Evolutionary conservation across 139 green algal species (phyloP).

Genomic region (Eudorina sp.): DNA sequence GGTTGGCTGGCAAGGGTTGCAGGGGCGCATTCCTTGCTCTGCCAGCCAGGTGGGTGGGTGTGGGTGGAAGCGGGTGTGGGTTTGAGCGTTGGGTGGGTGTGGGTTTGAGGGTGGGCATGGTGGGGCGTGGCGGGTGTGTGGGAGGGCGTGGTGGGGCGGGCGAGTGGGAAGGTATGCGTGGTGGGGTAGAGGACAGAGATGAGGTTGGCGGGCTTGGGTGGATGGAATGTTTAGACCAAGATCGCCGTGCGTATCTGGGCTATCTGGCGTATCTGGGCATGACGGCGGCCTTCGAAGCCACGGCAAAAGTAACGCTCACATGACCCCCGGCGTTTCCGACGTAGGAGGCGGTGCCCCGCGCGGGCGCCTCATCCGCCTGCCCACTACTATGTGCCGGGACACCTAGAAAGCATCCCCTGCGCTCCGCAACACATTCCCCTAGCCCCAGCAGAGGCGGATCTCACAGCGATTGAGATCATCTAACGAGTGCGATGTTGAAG

Average conservation of each 20-base stretch:
- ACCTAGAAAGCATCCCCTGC: too few relatives aligned
- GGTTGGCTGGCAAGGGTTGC: too few relatives aligned
- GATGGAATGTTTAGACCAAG: not conserved
- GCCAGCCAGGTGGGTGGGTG: not conserved
- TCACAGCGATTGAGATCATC: too few relatives aligned
- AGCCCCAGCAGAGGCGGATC: too few relatives aligned
- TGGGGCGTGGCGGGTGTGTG: not conserved
- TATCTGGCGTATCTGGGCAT: constrained; percentile 11
- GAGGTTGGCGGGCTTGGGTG: too few relatives aligned
- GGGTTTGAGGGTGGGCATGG: not conserved
- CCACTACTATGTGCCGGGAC: constrained; percentile 41
- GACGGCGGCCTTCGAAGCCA: constrained; percentile 51
- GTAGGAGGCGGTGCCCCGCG: constrained; percentile 25
- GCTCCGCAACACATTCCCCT: too few relatives aligned
- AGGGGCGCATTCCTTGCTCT: too few relatives aligned
- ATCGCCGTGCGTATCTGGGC: constrained; percentile 55
- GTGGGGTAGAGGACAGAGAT: too few relatives aligned
- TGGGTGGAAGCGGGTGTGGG: not conserved
- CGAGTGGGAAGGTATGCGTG: too few relatives aligned
- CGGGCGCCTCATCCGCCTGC: constrained; percentile 45
- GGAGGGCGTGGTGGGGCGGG: too few relatives aligned
- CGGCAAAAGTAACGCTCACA: not conserved
- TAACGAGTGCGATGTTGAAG: too few relatives aligned
- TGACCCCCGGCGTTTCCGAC: constrained; percentile 31
- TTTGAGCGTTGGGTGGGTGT: not conserved